Conservation (phyloP, 75 land plant genomes). For the Cryptomeria japonica region DNA sequence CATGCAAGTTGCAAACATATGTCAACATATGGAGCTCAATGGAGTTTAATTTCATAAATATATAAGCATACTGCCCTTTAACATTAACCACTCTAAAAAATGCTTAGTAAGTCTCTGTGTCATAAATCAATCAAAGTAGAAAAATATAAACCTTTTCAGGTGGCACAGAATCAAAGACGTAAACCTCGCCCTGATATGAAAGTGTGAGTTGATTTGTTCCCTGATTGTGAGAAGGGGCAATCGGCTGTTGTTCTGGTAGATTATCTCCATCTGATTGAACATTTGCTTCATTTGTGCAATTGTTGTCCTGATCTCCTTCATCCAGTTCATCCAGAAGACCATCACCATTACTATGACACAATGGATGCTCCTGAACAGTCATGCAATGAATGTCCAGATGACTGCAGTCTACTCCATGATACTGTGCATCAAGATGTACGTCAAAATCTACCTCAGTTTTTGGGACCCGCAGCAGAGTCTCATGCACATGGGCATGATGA, state of each 20-base stretch:
- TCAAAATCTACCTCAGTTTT: conserved; percentile 1
- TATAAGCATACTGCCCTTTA: not conserved
- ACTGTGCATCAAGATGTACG: not conserved
- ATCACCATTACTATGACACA: conserved; percentile 6
- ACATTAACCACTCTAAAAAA: not conserved
- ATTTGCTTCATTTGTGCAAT: not conserved
- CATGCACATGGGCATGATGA: conserved; percentile 5
- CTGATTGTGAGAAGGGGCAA: not conserved
- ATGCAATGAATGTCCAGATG: not conserved
- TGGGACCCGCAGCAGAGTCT: not conserved
- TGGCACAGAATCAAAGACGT: conserved; percentile 88
- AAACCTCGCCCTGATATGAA: conserved; percentile 89
- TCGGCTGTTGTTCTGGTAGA: not conserved
- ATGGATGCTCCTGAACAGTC: not conserved
- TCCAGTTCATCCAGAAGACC: not conserved
- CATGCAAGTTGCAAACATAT: not conserved
- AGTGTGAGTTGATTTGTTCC: conserved; percentile 75
- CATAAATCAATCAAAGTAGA: not conserved
- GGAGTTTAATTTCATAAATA: not conserved
- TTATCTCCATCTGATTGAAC: conserved; percentile 10
- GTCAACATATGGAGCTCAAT: not conserved
- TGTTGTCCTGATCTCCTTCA: not conserved
- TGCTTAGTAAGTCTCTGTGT: not conserved
- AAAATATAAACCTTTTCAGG: conserved; percentile 73
- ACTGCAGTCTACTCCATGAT: conserved; percentile 5